A percentile compares a stretch with the other conserved stretches of the same genome.
Conservation (phyloP, 2,329 filamentous ascomycete genomes). For the Botryotinia convoluta region DNA sequence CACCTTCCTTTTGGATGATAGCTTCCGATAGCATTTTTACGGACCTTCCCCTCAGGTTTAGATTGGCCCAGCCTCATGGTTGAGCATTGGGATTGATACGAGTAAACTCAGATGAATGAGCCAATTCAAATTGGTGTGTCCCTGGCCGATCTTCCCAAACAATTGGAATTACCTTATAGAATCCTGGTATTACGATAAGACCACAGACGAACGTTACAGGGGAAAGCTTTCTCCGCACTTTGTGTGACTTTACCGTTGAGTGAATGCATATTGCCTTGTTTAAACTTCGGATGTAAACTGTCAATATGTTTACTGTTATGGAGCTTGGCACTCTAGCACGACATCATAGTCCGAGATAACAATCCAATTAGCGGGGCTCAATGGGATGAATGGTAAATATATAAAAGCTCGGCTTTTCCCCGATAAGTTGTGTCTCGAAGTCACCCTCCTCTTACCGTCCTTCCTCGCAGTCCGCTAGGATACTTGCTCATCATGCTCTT, state of each 20-base stretch:
- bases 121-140: not conserved
- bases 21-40: slow-evolving; percentile 2
- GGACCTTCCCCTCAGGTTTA: slow-evolving; percentile 13
- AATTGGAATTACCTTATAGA: slow-evolving; percentile 13
- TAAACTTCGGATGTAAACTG: not conserved
- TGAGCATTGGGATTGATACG: slow-evolving; percentile 3
- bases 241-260: not conserved
- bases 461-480: slow-evolving; percentile 1
- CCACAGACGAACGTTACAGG: not conserved
- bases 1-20: slow-evolving; percentile 15
- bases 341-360: slow-evolving; percentile 14
- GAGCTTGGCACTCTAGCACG: slow-evolving; percentile 14
- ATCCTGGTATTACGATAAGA: slow-evolving; percentile 13
- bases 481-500: slow-evolving; percentile 11
- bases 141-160: not conserved
- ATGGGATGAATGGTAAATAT: not conserved
- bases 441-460: not conserved
- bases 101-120: not conserved
- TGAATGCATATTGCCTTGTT: not conserved
- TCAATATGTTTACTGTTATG: not conserved
- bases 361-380: not conserved
- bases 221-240: slow-evolving; percentile 13
- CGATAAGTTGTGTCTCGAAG: not conserved
- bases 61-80: not conserved
- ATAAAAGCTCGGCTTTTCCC: slow-evolving; percentile 8